phyloP scores from a whole-genome alignment of 202 grass and related monocot species.

The Dendrocalamus latiflorus region DNA sequence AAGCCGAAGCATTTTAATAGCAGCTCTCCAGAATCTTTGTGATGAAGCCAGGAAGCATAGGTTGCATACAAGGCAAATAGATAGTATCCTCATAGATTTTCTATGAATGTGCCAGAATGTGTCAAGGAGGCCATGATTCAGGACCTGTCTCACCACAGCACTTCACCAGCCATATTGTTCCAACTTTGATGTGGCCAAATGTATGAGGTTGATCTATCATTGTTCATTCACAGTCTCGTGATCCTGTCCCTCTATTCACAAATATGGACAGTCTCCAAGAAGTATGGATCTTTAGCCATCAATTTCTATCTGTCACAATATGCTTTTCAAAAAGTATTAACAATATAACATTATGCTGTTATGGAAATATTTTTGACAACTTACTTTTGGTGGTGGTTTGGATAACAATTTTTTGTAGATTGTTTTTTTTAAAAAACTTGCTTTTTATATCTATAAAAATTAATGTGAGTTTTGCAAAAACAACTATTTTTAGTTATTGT shows the following conservation, averaged over 20 bases:
- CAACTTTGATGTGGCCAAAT: background rate
- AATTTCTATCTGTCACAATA: background rate
- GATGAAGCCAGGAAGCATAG: background rate
- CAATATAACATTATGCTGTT: too few species aligned
- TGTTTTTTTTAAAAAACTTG: background rate
- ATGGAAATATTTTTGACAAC: background rate
- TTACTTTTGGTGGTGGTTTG: background rate
- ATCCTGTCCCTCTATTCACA: background rate
- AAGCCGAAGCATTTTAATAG: background rate
- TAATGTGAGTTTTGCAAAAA: background rate
- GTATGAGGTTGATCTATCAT: background rate
- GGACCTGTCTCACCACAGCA: background rate
- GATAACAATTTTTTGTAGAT: background rate
- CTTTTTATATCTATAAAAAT: too few species aligned
- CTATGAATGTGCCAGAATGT: background rate
- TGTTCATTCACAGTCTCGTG: background rate
- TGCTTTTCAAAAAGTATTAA: background rate
- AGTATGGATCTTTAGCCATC: background rate
- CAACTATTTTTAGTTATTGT: background rate
- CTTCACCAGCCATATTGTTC: background rate
- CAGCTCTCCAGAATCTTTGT: background rate
- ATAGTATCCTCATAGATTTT: background rate
- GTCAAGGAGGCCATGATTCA: background rate
- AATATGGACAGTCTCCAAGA: background rate
- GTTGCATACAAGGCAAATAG: background rate